These are phyloP conservation scores for Bisporella sp. DNA, from an alignment of 2,329 filamentous ascomycete species.

Conservation along the genomic window DNA sequence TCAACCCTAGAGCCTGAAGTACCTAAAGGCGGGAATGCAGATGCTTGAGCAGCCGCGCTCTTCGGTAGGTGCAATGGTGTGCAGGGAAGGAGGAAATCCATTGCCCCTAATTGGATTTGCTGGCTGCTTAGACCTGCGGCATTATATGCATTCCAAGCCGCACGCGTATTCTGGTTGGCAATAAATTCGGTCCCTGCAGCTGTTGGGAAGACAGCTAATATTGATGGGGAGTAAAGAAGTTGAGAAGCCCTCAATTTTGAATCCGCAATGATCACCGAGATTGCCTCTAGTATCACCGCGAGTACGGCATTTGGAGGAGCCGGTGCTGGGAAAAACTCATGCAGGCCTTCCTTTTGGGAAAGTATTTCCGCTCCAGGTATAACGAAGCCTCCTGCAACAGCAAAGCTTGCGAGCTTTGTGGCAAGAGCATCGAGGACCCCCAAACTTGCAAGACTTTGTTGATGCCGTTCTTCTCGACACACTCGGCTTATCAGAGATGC, in stretches of 20 bases:
- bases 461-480: slow-evolving; percentile 65
- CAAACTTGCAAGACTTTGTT: slow-evolving; percentile 60
- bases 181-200: slow-evolving; percentile 41
- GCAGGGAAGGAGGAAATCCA: slow-evolving; percentile 59
- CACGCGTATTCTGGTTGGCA: slow-evolving; percentile 38
- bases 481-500: slow-evolving; percentile 48
- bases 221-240: slow-evolving; percentile 59
- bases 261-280: slow-evolving; percentile 68
- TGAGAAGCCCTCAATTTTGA: slow-evolving; percentile 74
- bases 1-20: slow-evolving; percentile 34
- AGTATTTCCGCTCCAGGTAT: slow-evolving; percentile 54
- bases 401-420: slow-evolving; percentile 63
- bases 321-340: slow-evolving; percentile 52
- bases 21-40: slow-evolving; percentile 48
- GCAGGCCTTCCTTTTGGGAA: slow-evolving; percentile 46
- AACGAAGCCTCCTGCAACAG: slow-evolving; percentile 62
- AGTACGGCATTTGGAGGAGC: slow-evolving; percentile 54
- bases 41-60: slow-evolving; percentile 27
- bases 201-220: slow-evolving; percentile 62
- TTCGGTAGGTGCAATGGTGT: slow-evolving; percentile 38
- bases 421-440: slow-evolving; percentile 76
- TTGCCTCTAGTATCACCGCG: slow-evolving; percentile 66
- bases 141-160: slow-evolving; percentile 47
- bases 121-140: slow-evolving; percentile 36
- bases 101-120: slow-evolving; percentile 41